These are phyloP conservation scores for Diutina scorzettiae DNA, from an alignment of 1,139 yeast genomes.

Conservation along the genomic window DNA sequence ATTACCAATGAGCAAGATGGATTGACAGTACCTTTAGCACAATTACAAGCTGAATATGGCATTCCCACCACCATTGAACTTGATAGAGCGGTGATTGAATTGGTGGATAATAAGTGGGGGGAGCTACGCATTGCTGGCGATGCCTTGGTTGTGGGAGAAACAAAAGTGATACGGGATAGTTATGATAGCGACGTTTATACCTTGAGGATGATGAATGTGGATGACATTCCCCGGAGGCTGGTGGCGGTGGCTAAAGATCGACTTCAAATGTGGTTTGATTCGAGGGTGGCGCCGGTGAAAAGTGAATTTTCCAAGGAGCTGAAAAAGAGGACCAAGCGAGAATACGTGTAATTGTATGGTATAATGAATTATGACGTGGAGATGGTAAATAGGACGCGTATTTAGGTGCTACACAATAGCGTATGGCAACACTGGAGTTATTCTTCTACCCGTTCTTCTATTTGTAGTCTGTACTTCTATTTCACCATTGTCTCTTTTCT, in stretches of 20 bases:
- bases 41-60: not conserved
- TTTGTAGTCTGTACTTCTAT: too few species aligned
- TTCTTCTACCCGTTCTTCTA: too few species aligned
- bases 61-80: not conserved
- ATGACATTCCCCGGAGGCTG: not conserved
- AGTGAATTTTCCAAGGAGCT: not conserved
- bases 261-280: not conserved
- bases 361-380: too few species aligned
- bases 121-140: not conserved
- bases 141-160: not conserved
- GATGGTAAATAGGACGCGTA: too few species aligned
- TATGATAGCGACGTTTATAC: not conserved
- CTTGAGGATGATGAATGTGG: not conserved
- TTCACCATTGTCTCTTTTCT: too few species aligned
- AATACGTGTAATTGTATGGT: too few species aligned
- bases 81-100: not conserved
- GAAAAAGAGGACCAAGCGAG: not conserved
- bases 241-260: not conserved
- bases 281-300: not conserved
- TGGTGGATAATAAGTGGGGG: slow-evolving; percentile 1
- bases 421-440: too few species aligned
- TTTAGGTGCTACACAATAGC: too few species aligned
- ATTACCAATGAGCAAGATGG: slow-evolving; percentile 3
- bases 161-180: not conserved
- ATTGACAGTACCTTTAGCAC: not conserved